Percentiles rank a stretch among this genome's conserved stretches.
phyloP scores from a whole-genome alignment of 1,284 basidiomycete genomes.

The Ganoderma sinense region DNA sequence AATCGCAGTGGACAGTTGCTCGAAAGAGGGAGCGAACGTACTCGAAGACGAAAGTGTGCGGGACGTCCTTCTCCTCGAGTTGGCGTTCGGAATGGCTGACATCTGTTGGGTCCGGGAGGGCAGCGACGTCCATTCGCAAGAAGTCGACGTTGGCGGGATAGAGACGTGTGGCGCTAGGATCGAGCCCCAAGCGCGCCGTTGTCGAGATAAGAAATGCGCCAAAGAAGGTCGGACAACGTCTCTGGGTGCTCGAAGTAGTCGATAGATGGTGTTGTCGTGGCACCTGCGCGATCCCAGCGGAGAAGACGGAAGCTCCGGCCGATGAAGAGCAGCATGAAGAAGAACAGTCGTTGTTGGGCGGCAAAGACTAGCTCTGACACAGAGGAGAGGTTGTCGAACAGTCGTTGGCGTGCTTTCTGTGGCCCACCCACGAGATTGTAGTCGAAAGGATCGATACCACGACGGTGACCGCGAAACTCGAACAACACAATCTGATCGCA shows the following conservation, averaged over 20 bases:
- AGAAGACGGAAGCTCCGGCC: conserved; percentile 8
- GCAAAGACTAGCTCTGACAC: conserved; percentile 2
- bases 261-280: conserved; percentile 5
- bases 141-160: neutral
- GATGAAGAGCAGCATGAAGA: conserved; percentile 13
- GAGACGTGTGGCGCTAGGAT: conserved; percentile 14
- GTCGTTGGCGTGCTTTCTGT: neutral
- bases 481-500: neutral
- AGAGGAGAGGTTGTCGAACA: neutral
- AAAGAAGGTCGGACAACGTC: conserved; percentile 9
- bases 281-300: conserved; percentile 18
- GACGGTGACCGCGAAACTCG: neutral
- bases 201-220: conserved; percentile 10
- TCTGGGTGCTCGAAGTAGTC: conserved; percentile 16
- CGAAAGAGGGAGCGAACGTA: conserved; percentile 3
- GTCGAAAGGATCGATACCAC: neutral
- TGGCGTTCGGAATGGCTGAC: neutral
- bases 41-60: neutral
- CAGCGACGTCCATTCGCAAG: conserved; percentile 6
- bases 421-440: neutral
- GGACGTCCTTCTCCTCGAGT: neutral
- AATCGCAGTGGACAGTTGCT: neutral
- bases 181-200: conserved; percentile 14
- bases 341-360: conserved; percentile 12
- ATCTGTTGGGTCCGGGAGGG: neutral